Evolutionary conservation across 805 yeast species (phyloP).

Genomic region (Lachancea fermentati): DNA sequence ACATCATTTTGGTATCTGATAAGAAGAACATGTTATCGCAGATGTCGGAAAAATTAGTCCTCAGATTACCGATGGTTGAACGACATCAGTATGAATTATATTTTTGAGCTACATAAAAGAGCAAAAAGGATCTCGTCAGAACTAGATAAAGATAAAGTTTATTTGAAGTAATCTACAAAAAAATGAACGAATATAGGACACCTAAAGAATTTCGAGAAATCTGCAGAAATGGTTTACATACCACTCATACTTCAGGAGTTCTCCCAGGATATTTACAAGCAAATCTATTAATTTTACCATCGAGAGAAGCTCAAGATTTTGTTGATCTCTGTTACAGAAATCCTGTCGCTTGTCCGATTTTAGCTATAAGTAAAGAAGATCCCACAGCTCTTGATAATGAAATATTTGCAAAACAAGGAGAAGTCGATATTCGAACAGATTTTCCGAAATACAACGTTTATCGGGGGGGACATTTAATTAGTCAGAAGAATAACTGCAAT

Average conservation of each 20-base stretch:
- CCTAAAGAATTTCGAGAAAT: conserved; percentile 13
- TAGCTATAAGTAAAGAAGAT: conserved; percentile 30
- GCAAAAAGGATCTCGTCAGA: not conserved
- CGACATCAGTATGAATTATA: not conserved
- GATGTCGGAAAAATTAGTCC: conserved; percentile 1
- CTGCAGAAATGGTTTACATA: conserved; percentile 12
- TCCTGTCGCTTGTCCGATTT: conserved; percentile 38
- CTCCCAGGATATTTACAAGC: conserved; percentile 35
- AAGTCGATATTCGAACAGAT: conserved; percentile 32
- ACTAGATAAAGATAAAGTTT: not conserved
- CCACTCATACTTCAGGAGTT: conserved; percentile 20
- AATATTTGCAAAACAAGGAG: not conserved
- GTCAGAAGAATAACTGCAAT: conserved; percentile 21
- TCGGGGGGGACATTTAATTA: conserved; percentile 28
- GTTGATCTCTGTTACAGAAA: conserved; percentile 33
- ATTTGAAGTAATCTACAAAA: not conserved
- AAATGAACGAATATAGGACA: conserved; percentile 1
- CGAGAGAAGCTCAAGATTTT: conserved; percentile 32
- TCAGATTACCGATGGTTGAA: conserved; percentile 1
- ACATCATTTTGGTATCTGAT: no score
- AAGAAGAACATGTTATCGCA: no score
- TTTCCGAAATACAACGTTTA: conserved; percentile 35
- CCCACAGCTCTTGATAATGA: conserved; percentile 19
- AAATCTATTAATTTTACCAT: conserved; percentile 35
- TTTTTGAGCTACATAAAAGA: not conserved